phyloP scores from a whole-genome alignment of 441 rosid species.

The Daphne laureola region DNA sequence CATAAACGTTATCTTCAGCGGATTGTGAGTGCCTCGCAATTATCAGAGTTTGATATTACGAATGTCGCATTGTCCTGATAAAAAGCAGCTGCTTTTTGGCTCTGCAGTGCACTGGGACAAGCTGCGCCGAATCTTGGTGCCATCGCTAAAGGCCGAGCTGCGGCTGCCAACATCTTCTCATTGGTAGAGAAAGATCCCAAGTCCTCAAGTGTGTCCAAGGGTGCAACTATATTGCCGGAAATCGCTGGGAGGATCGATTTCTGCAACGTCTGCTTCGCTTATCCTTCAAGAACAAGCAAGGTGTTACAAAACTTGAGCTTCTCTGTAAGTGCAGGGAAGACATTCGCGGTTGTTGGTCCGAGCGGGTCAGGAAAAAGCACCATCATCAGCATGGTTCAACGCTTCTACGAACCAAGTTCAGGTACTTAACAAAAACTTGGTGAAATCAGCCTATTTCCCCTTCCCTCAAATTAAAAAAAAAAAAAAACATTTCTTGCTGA shows the following conservation, averaged over 20 bases:
- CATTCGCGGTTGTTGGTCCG: slow-evolving; percentile 69
- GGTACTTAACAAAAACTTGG: slow-evolving; percentile 22
- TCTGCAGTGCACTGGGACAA: slow-evolving; percentile 67
- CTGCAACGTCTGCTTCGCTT: slow-evolving; percentile 43
- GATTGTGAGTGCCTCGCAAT: slow-evolving; percentile 51
- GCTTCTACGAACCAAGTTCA: slow-evolving; percentile 74
- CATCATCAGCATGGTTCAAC: slow-evolving; percentile 70
- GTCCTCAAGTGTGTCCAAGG: slow-evolving; percentile 18
- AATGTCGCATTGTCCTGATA: slow-evolving; percentile 8
- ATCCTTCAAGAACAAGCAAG: slow-evolving; percentile 53
- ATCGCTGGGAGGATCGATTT: slow-evolving; percentile 60
- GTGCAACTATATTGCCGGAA: slow-evolving; percentile 30
- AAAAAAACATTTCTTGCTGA: slow-evolving; percentile 3
- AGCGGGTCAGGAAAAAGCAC: slow-evolving; percentile 95
- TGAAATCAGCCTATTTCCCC: too few relatives aligned
- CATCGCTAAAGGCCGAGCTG: slow-evolving; percentile 66
- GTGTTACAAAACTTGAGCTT: slow-evolving; percentile 64
- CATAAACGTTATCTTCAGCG: slow-evolving; percentile 70
- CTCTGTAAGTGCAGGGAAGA: slow-evolving; percentile 47
- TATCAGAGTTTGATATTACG: slow-evolving; percentile 2
- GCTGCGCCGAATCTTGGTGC: slow-evolving; percentile 75
- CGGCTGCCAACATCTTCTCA: slow-evolving; percentile 56
- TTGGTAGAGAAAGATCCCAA: slow-evolving; percentile 36
- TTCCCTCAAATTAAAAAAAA: neutral
- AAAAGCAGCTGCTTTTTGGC: slow-evolving; percentile 13